Evolutionary conservation across 176 grass and related monocot species (phyloP).

Genomic region (Tuctoria greenei): DNA sequence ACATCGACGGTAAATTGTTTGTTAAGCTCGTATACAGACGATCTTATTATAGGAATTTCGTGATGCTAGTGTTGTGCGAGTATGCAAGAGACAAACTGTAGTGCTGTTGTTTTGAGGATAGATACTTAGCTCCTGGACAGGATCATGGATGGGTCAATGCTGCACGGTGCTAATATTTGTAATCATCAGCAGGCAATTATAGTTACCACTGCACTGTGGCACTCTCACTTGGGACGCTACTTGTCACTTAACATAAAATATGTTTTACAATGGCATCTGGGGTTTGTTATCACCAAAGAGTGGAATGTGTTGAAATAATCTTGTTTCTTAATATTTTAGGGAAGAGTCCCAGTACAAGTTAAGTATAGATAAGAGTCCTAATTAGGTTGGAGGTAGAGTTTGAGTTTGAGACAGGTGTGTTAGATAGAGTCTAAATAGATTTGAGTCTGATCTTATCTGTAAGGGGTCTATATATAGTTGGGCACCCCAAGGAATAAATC

Average conservation of each 20-base stretch:
- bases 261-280: background rate
- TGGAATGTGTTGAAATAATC: no score
- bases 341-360: no score
- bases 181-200: background rate
- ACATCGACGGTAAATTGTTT: background rate
- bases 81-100: background rate
- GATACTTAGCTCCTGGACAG: background rate
- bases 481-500: no score
- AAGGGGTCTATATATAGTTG: no score
- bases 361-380: no score
- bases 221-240: background rate
- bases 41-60: background rate
- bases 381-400: no score
- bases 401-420: no score
- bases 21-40: background rate
- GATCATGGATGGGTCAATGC: background rate
- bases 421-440: no score
- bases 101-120: background rate
- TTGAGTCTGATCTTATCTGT: no score
- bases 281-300: background rate
- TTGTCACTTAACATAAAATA: background rate
- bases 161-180: background rate
- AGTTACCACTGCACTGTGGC: background rate
- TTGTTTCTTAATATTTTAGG: no score
- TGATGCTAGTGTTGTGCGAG: constrained; percentile 20